Conservation (phyloP, 495 filamentous ascomycete genomes). For the Tuber umbilicatum region DNA sequence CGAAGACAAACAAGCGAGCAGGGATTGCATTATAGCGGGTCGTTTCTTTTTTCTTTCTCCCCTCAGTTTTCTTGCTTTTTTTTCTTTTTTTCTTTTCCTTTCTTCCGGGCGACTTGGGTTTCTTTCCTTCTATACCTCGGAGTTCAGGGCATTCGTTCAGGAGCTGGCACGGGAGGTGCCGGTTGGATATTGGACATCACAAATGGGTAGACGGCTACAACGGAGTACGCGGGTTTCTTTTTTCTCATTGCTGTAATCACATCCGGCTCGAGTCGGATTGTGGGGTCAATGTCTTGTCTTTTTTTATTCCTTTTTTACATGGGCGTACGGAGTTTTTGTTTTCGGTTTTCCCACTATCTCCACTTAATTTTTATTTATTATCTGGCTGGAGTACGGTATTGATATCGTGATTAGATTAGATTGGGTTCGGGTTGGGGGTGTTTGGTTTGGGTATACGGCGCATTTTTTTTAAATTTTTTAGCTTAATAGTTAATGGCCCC, state of each 20-base stretch:
- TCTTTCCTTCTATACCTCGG: constrained; percentile 9
- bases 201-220: constrained; percentile 17
- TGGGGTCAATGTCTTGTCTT: constrained; percentile 15
- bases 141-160: constrained; percentile 14
- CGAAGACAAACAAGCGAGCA: neutral
- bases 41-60: constrained; percentile 9
- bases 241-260: constrained; percentile 1
- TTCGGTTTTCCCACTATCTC: neutral
- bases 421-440: neutral
- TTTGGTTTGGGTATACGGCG: neutral
- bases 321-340: constrained; percentile 10
- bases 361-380: neutral
- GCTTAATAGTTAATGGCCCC: neutral
- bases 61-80: constrained; percentile 4
- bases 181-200: constrained; percentile 17
- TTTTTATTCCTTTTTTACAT: constrained; percentile 3
- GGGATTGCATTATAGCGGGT: neutral
- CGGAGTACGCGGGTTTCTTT: neutral
- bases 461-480: neutral
- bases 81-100: constrained; percentile 18
- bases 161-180: constrained; percentile 7
- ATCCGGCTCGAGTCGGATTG: constrained; percentile 12
- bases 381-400: constrained; percentile 5
- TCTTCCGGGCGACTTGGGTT: constrained; percentile 1
- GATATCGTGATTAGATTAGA: neutral